phyloP scores from a whole-genome alignment of 176 grass and related monocot species.

The Oropetium thomaeum region DNA sequence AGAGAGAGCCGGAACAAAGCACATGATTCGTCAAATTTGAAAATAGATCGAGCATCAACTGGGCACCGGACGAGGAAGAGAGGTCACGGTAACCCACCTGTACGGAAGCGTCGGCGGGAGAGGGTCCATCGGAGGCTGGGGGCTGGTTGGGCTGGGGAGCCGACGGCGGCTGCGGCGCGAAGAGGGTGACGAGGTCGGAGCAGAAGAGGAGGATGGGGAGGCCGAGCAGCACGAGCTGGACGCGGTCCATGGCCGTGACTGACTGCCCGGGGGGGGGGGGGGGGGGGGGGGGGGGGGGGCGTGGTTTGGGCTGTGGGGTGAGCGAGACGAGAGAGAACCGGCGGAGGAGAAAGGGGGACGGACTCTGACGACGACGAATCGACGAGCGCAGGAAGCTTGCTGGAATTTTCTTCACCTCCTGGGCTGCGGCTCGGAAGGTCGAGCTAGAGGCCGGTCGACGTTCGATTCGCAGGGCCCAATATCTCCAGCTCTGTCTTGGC shows the following conservation, averaged over 20 bases:
- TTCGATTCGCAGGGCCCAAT: too few species aligned
- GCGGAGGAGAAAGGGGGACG: neutral
- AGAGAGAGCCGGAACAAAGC: neutral
- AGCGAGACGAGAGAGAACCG: too few species aligned
- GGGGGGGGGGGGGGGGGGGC: too few species aligned
- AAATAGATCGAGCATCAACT: neutral
- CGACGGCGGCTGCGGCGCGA: constrained; percentile 52
- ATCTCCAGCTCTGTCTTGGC: neutral
- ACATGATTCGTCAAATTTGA: neutral
- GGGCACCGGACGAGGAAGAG: neutral
- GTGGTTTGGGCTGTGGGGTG: too few species aligned
- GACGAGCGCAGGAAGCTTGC: neutral
- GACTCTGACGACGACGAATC: neutral
- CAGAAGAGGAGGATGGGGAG: constrained; percentile 91
- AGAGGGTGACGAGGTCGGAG: constrained; percentile 82
- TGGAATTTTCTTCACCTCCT: neutral
- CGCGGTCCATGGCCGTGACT: constrained; percentile 94
- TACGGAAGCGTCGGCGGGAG: constrained; percentile 8
- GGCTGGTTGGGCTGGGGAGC: constrained; percentile 3
- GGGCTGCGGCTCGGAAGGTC: neutral
- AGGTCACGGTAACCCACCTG: neutral
- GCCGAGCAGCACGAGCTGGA: constrained; percentile 80
- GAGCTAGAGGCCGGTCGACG: neutral
- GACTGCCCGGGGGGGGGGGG: too few species aligned
- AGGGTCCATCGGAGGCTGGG: neutral